Evolutionary conservation across 306 rosid species (phyloP), one percentile per base, ranked within the genome.

Genomic region (Clitoria ternatea): DNA sequence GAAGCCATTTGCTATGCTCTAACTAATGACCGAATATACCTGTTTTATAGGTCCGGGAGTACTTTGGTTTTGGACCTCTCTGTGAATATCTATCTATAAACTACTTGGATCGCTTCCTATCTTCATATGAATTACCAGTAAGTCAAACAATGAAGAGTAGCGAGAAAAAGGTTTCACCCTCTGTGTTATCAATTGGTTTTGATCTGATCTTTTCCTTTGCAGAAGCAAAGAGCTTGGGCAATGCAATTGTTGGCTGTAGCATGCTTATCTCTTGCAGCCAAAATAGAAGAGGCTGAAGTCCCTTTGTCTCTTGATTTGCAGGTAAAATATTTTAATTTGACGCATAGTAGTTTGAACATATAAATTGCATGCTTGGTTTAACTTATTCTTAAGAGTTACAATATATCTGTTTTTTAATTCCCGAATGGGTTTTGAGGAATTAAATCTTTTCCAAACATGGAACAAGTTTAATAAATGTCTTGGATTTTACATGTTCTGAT

Each of bases 71-170:
- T 81, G 96, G 96, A 42, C 93, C 99, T 23, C 90, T 91, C 9
- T 89, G 82, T 74, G 66, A 77, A n/a, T 91, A 89, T 72, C 81
- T 95, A 66, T 87, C 99, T 17, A 61, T 88, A 59, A 89, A 79
- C 80, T 95, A 89, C 87, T 71, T 95, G 89, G 99, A 95, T 67
- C 96, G 99, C 0, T 95, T 95, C 80, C 91, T 95, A 29, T 89
- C 99, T 7, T 74, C 80, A 5, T 89, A 85, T 66, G 92, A 85
- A 64, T 75, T 86, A 54, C 96, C 92, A 18, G 99, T 95, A 87
- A 87, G 96, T 81, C 73, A 70, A 69, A 44, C 20, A 17, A 35
- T 7, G 8, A 62, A 39, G 42, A 30, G 36, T 47, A 54, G n/a
- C 17, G 24, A 24, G 10, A 61, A 53, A 62, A 19, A 0, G 1